A percentile compares a stretch with the other conserved stretches of the same genome.
Conservation (phyloP, 257 asterid species). For the Pogostemon cablin region DNA sequence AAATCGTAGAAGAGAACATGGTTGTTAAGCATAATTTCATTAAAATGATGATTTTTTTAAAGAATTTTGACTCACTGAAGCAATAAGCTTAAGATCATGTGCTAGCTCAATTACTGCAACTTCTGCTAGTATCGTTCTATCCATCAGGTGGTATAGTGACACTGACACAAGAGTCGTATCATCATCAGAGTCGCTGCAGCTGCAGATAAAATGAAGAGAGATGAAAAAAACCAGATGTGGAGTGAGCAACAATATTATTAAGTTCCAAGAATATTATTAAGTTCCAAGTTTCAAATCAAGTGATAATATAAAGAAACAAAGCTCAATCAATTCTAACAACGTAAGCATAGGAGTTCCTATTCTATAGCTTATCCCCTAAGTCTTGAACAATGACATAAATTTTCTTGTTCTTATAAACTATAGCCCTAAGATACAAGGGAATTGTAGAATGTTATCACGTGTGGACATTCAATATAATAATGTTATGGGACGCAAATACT, state of each 20-base stretch:
- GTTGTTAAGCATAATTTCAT: constrained; percentile 19
- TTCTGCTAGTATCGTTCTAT: constrained; percentile 60
- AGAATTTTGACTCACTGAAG: constrained; percentile 54
- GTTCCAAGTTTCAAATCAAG: constrained; percentile 12
- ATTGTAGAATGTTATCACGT: not conserved
- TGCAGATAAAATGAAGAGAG: constrained; percentile 32
- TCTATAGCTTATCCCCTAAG: not conserved
- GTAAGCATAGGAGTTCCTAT: not conserved
- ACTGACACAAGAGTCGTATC: constrained; percentile 38
- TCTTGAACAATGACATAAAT: not conserved
- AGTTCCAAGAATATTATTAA: not conserved
- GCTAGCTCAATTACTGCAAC: constrained; percentile 69
- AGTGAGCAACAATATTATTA: not conserved
- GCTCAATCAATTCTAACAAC: constrained; percentile 15
- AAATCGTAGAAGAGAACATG: constrained; percentile 18
- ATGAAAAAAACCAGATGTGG: constrained; percentile 19
- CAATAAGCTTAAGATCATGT: constrained; percentile 55
- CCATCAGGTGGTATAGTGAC: constrained; percentile 58
- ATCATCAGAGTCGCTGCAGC: constrained; percentile 62
- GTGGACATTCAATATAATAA: not conserved
- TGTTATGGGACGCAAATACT: not conserved
- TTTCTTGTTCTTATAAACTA: not conserved
- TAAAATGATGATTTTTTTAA: constrained; percentile 7
- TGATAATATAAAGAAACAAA: not conserved
- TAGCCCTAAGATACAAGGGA: not conserved